Base-by-base conservation (phyloP, 2,329 filamentous ascomycete species). In the Metarhizium rileyi region DNA sequence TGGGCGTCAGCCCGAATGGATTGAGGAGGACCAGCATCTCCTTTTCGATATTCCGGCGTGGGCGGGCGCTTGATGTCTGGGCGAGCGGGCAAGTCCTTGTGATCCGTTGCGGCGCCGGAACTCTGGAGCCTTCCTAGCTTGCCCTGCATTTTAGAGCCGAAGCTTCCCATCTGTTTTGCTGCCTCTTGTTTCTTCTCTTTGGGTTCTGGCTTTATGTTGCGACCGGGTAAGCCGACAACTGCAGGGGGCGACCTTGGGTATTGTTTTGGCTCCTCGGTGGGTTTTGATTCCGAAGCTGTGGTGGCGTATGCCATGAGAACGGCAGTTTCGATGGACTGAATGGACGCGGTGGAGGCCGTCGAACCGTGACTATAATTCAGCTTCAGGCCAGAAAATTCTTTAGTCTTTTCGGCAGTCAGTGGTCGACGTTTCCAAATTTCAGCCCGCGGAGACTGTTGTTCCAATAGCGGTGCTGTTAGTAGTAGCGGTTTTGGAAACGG, bases 381-480 rank as follows among this genome's bases (percentile, higher is more conserved):
- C 52, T 73, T 74, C 46, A 80, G 69, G 50, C 72, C 69, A 8
- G 74, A 62, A 4, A 79, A 66, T 44, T 72, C 69, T 30, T 74
- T 59, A 52, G 63, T 70, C 47, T 67, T 66, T 48, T 77, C 73
- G 49, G 66, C 67, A 59, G 74, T 78, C 25, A 71, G 63, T 14
- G 75, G 76, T 43, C 77, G 71, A 47, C 77, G 69, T 50, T 70
- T 69, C 76, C 75, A 79, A 43, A 71, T 59, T 44, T 70, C 63
- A 41, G 61, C 57, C 27, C 62, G 60, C 26, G 58, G 58, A 23
- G 64, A 63, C 6, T 59, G 52, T 20, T 59, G 53, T 16, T 58
- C 55, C 14, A 59, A 49, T 40, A 57, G 48, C 43, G 52, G 45
- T 9, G 41, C 30, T 41, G 42, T 28, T 12, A 50, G 51, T 12